Evolutionary conservation across 2,329 filamentous ascomycete species (phyloP), one percentile per base, ranked within the genome.

Genomic region (Ophiostoma novo-ulmi): DNA sequence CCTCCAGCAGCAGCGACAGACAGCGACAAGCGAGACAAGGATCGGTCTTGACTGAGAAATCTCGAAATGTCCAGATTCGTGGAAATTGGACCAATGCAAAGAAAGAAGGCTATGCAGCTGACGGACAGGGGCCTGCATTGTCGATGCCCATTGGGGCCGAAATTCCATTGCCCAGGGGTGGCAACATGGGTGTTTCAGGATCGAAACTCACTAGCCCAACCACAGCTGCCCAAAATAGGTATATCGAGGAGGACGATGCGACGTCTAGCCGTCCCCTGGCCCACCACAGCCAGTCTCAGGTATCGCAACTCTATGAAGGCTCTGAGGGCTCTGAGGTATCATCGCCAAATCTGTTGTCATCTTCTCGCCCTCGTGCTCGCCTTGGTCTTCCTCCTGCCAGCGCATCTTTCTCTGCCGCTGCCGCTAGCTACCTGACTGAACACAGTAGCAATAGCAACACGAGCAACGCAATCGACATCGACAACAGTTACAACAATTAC

Each of bases 101-200:
- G 67, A 76, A 72, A 52, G 77, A 78, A 61, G 75, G 74, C 73
- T 73, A 77, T 77, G 75, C 74, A 71, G 71, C 13, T 38, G 38
- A 71, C 69, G 73, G 73, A 63, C 76, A 71, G 72, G 78, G 77
- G 71, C 78, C 78, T 69, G 77, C 77, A 75, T 77, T 78, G 74
- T 78, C 79, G 61, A 78, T 78, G 68, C 74, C 79, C 63, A 75
- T 76, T 68, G 76, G 76, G 44, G 75, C 78, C 69, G 73, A 75
- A 68, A 75, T 77, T 69, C 76, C 79, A 78, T 81, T 81, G 79
- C 79, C 76, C 73, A 77, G 77, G 72, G 74, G 76, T 73, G 76
- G 75, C 77, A 77, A 78, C 73, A 79, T 75, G 73, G 75, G 76
- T 72, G 82, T 84, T 84, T 84, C 82, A 84, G 81, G 77, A 73